Evolutionary conservation across 148 eudicot species (phyloP).

Genomic region (Arctostaphylos glauca): DNA sequence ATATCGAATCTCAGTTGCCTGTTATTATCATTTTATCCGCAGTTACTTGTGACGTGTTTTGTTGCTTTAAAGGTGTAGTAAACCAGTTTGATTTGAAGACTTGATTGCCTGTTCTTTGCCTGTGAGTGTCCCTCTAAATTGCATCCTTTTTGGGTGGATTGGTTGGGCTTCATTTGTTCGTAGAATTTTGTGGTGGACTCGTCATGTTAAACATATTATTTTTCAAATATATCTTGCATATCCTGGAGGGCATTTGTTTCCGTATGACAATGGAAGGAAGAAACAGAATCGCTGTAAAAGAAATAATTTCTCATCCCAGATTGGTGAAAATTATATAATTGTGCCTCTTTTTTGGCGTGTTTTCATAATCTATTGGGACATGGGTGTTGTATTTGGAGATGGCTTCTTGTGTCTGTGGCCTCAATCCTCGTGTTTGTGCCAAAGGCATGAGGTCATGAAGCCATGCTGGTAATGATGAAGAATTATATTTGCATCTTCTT

Average conservation of each 20-base stretch:
- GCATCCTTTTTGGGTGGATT: not conserved
- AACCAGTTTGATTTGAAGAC: not conserved
- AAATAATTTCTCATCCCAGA: not conserved
- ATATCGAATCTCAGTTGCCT: not conserved
- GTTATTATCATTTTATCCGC: not conserved
- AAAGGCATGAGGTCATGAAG: not conserved
- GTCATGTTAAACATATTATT: not conserved
- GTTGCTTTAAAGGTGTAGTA: not conserved
- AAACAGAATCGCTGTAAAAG: not conserved
- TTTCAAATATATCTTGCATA: constrained; percentile 6
- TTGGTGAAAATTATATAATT: not conserved
- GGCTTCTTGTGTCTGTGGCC: not conserved
- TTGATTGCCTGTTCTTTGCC: constrained; percentile 6
- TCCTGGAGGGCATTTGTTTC: not conserved
- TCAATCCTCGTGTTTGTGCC: not conserved
- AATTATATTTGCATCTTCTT: not conserved
- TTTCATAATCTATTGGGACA: not conserved
- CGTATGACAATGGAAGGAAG: not conserved
- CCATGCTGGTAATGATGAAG: not conserved
- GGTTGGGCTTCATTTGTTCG: not conserved
- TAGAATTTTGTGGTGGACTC: not conserved
- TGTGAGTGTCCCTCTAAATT: not conserved
- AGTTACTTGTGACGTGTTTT: not conserved
- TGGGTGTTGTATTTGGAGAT: not conserved
- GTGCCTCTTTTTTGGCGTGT: not conserved